A percentile compares a stretch with the other conserved stretches of the same genome.
These are phyloP conservation scores for Lachnellula subtilissima DNA, from an alignment of 2,329 filamentous ascomycete species.

Conservation along the genomic window DNA sequence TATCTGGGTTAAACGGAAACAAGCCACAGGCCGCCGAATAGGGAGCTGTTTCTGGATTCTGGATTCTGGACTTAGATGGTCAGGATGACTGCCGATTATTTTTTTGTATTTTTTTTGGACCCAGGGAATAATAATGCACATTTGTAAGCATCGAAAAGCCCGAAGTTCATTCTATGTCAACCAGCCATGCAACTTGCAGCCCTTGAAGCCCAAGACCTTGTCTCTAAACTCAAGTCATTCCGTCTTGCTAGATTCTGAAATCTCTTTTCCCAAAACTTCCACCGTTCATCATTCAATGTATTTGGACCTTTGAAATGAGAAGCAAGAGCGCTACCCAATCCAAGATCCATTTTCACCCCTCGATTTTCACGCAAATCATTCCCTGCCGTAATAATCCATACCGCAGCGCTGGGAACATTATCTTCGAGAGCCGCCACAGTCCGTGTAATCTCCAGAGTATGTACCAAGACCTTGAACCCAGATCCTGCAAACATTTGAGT, in stretches of 20 bases:
- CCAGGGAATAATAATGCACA: no score
- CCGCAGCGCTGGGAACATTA: constrained; percentile 1
- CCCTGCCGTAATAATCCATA: background rate
- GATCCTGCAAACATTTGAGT: background rate
- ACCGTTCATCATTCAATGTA: background rate
- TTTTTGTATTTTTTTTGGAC: no score
- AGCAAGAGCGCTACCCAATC: background rate
- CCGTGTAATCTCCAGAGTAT: background rate
- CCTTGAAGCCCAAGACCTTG: background rate
- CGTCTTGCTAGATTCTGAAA: background rate
- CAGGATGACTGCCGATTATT: no score
- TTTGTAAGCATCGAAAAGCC: no score
- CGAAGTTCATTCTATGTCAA: background rate
- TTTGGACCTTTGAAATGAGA: background rate
- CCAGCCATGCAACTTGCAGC: background rate
- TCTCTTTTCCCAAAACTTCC: background rate
- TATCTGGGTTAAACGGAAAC: constrained; percentile 1
- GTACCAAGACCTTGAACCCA: background rate
- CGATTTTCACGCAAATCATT: background rate
- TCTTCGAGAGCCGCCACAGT: background rate
- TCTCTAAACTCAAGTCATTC: background rate
- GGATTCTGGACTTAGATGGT: no score
- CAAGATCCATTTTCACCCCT: background rate
- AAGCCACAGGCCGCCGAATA: background rate
- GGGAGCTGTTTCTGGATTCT: no score